Conservation (phyloP, 352 stramenopile genomes). For the Globisporangium alternatum region DNA sequence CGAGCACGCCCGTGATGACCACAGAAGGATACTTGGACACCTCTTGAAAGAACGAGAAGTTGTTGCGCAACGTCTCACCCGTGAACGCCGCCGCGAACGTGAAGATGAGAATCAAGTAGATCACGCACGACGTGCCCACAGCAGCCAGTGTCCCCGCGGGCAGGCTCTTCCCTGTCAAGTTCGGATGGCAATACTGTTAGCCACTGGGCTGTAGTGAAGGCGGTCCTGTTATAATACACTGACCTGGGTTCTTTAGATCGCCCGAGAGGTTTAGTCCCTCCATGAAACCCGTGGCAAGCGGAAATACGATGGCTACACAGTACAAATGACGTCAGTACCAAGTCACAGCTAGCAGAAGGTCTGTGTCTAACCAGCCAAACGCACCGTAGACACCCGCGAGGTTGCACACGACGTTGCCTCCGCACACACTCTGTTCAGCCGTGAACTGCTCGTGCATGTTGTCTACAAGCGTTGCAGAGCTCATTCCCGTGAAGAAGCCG, state of each 20-base stretch:
- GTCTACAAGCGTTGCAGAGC: slow-evolving; percentile 32
- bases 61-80: slow-evolving; percentile 50
- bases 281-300: slow-evolving; percentile 82
- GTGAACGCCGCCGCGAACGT: slow-evolving; percentile 57
- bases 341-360: background rate
- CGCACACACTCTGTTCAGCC: slow-evolving; percentile 32
- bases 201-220: background rate
- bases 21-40: slow-evolving; percentile 47
- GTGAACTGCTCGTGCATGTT: slow-evolving; percentile 51
- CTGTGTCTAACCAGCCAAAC: background rate
- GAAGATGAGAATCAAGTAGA: slow-evolving; percentile 76
- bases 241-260: slow-evolving; percentile 70
- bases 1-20: slow-evolving; percentile 59
- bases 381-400: slow-evolving; percentile 49
- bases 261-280: slow-evolving; percentile 79
- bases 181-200: slow-evolving; percentile 11
- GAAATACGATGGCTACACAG: slow-evolving; percentile 65
- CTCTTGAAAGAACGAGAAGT: slow-evolving; percentile 82
- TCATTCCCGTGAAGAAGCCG: slow-evolving; percentile 49
- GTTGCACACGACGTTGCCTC: slow-evolving; percentile 31
- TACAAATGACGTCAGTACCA: background rate
- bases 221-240: background rate
- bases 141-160: slow-evolving; percentile 65
- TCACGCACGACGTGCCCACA: slow-evolving; percentile 51
- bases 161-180: slow-evolving; percentile 42